Percentiles rank a stretch among this genome's conserved stretches.
Evolutionary conservation across 2,329 filamentous ascomycete species (phyloP).

Genomic region (Dothideomycetes sp.): DNA sequence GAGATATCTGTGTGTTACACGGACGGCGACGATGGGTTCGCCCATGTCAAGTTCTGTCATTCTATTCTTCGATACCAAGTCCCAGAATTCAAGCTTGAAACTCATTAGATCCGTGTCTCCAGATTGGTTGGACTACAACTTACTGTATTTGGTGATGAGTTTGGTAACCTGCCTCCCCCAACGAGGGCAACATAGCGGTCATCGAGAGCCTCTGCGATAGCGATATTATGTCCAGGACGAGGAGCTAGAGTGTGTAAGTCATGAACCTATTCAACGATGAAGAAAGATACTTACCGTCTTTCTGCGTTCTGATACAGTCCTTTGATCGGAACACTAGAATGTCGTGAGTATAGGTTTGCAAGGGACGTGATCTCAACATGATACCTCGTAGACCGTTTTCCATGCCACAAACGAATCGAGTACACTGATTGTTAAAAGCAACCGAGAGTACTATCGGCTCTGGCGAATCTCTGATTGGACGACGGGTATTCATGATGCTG

Average conservation of each 20-base stretch:
- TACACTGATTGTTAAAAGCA: slow-evolving; percentile 76
- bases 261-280: too few relatives aligned
- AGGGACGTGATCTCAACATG: too few relatives aligned
- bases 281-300: slow-evolving; percentile 16
- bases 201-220: slow-evolving; percentile 25
- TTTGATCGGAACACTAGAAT: slow-evolving; percentile 23
- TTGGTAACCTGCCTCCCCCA: slow-evolving; percentile 75
- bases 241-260: slow-evolving; percentile 11
- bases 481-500: slow-evolving; percentile 71
- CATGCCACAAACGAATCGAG: slow-evolving; percentile 77
- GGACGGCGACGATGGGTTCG: slow-evolving; percentile 70
- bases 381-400: slow-evolving; percentile 65
- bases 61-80: slow-evolving; percentile 68
- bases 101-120: slow-evolving; percentile 19
- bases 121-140: slow-evolving; percentile 15
- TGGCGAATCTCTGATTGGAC: slow-evolving; percentile 68
- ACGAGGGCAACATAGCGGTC: slow-evolving; percentile 69
- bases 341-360: not conserved
- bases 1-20: slow-evolving; percentile 66
- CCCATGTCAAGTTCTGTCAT: slow-evolving; percentile 70
- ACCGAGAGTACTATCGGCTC: slow-evolving; percentile 70
- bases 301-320: slow-evolving; percentile 28
- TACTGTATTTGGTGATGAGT: slow-evolving; percentile 80
- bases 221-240: slow-evolving; percentile 19
- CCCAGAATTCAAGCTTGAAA: slow-evolving; percentile 75